Conservation (phyloP, 2,329 filamentous ascomycete species). For the Botrytis tulipae region DNA sequence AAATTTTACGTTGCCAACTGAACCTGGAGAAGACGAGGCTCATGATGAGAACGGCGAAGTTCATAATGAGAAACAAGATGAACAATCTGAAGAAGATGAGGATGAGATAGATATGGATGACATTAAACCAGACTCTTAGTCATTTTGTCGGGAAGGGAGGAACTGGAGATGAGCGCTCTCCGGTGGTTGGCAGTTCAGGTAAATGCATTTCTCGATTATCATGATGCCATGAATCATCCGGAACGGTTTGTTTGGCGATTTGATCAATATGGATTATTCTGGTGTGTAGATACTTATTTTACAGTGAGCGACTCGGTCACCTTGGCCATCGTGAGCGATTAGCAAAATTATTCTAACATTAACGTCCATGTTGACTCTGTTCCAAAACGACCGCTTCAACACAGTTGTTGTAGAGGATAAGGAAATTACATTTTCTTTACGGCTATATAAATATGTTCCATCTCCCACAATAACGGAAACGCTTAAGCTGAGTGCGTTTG, state of each 20-base stretch:
- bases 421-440: too few species aligned
- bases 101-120: neutral
- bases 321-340: neutral
- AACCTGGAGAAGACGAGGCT: neutral
- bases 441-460: neutral
- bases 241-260: neutral
- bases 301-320: neutral
- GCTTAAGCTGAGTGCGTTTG: neutral
- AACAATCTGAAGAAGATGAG: neutral
- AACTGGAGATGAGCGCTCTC: neutral
- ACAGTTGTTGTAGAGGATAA: neutral
- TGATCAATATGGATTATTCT: neutral
- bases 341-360: neutral
- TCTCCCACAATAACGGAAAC: neutral
- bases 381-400: neutral
- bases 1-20: slow-evolving; percentile 5
- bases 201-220: neutral
- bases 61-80: neutral
- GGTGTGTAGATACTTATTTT: neutral
- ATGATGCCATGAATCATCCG: neutral
- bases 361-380: neutral
- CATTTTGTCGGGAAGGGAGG: neutral
- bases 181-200: neutral
- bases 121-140: neutral
- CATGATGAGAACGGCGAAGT: neutral